Percentiles rank a stretch among this genome's conserved stretches.
phyloP scores from a whole-genome alignment of 306 rosid genomes.

The Alnus rubra region DNA sequence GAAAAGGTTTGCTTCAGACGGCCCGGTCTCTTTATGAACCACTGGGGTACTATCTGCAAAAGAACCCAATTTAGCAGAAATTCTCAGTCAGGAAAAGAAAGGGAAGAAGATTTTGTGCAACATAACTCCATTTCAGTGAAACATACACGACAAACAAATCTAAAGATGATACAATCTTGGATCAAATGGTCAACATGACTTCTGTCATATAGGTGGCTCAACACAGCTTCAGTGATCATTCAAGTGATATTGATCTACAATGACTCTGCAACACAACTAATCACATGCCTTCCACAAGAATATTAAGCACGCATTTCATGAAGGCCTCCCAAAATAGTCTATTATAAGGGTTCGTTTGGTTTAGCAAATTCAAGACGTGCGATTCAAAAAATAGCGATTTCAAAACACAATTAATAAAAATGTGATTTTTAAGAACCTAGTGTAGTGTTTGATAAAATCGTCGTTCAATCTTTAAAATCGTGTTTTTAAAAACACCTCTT shows the following conservation, averaged over 20 bases:
- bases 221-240: background rate
- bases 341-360: too few species aligned
- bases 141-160: slow-evolving; percentile 7
- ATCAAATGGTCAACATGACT: background rate
- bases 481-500: too few species aligned
- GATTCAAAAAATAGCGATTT: too few species aligned
- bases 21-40: slow-evolving; percentile 69
- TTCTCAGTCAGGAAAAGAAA: background rate
- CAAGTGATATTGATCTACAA: slow-evolving; percentile 13
- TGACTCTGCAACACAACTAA: slow-evolving; percentile 5
- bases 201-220: slow-evolving; percentile 7
- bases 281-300: slow-evolving; percentile 6
- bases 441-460: too few species aligned
- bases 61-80: slow-evolving; percentile 8
- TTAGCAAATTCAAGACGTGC: too few species aligned
- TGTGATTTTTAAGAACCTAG: too few species aligned
- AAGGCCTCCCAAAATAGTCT: background rate
- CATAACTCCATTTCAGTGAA: background rate
- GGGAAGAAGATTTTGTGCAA: background rate
- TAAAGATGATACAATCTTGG: background rate
- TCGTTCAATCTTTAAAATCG: too few species aligned
- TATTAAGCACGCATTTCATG: background rate
- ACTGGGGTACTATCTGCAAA: slow-evolving; percentile 51
- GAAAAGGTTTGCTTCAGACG: slow-evolving; percentile 61
- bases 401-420: too few species aligned